Evolutionary conservation across 805 yeast species (phyloP), one percentile per base, ranked within the genome.

Genomic region (Dipodascus albidus): DNA sequence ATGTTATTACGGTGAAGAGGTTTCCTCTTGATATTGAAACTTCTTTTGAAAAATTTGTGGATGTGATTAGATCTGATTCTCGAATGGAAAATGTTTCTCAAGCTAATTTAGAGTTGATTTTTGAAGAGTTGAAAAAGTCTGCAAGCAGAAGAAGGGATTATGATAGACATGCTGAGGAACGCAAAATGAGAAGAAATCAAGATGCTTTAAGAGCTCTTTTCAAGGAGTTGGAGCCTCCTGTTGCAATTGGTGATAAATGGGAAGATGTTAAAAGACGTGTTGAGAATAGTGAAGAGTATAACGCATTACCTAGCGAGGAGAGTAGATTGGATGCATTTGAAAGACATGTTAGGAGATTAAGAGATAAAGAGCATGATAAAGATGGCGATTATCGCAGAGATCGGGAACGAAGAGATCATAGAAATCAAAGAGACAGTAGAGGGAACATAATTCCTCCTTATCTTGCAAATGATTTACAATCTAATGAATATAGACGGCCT

Each of bases 1-100:
- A 77, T 57, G 64, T 76, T 3, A 59, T 83, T 24, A 66, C 74
- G 3, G 75, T 73, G 31, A 60, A 63, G 3, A 60, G 64, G 4
- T 53, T 61, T 38, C 53, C 62, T 23, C 58, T 70, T 55, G 54
- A 62, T 47, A 58, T 57, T n/a, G 19, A 27, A 19, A 54, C 60
- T 11, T 48, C 55, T 3, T 48, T 58, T 31, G 61, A 55, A 3
- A 58, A 63, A 47, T 62, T 65, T 24, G 54, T 53, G 23, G 52
- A 58, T 4, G 50, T 58, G 4, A 66, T 63, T 20, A 48, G 58
- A 4, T 56, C 59, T 17, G 59, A 59, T 52, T 48, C 54, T 17
- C 51, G 55, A 9, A 54, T 54, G 3, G 50, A 48, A n/a, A 50
- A 50, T 22, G 53, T 60, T 19, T 54, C 22, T 58, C 52, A 35